phyloP scores from a whole-genome alignment of 2,329 filamentous ascomycete species.

The Diplodia scrobiculata region DNA sequence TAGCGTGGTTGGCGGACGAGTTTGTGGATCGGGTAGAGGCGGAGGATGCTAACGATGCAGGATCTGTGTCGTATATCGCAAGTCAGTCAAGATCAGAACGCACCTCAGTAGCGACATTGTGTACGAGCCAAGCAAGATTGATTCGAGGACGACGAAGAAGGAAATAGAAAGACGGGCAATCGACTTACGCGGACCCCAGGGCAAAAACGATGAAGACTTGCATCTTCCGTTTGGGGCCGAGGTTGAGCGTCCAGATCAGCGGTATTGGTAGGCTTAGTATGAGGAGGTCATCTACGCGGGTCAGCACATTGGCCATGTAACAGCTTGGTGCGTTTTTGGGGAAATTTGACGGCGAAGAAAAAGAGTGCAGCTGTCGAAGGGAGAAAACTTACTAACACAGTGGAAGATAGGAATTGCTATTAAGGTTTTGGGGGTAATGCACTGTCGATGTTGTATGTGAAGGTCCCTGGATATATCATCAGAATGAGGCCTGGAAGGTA shows the following conservation, averaged over 20 bases:
- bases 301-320: background rate
- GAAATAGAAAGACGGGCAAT: too few species aligned
- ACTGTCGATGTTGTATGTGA: constrained; percentile 1
- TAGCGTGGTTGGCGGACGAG: constrained; percentile 3
- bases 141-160: background rate
- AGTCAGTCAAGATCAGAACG: too few species aligned
- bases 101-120: background rate
- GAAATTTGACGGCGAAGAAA: background rate
- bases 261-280: constrained; percentile 18
- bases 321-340: background rate
- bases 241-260: constrained; percentile 10
- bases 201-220: background rate
- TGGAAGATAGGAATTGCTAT: constrained; percentile 14
- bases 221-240: background rate
- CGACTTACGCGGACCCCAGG: background rate
- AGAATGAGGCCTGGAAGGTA: background rate
- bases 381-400: constrained; percentile 15
- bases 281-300: constrained; percentile 14
- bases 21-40: constrained; percentile 6
- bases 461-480: background rate
- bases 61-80: background rate
- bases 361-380: background rate
- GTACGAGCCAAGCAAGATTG: too few species aligned
- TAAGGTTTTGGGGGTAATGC: constrained; percentile 4
- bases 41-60: constrained; percentile 13